Conservation (phyloP, 2,329 filamentous ascomycete species). For the Fusarium sp. region DNA sequence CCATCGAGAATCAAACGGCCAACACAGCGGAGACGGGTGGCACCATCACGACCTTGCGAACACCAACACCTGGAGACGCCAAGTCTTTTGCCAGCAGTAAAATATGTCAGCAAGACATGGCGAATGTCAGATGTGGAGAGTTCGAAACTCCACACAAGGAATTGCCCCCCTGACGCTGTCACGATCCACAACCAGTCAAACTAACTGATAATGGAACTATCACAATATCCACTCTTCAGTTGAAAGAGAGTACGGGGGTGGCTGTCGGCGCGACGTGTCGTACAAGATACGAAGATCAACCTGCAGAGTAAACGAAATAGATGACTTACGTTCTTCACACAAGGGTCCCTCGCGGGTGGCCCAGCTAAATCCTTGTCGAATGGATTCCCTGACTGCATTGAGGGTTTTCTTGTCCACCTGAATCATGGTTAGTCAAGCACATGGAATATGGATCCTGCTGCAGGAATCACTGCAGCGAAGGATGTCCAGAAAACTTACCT, state of each 20-base stretch:
- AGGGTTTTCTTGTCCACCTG: slow-evolving; percentile 92
- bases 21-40: slow-evolving; percentile 32
- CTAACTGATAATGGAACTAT: slow-evolving; percentile 21
- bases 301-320: slow-evolving; percentile 10
- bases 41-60: slow-evolving; percentile 36
- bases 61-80: slow-evolving; percentile 26
- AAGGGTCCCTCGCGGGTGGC: slow-evolving; percentile 93
- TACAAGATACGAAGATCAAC: slow-evolving; percentile 14
- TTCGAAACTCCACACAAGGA: slow-evolving; percentile 42
- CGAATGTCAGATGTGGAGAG: slow-evolving; percentile 36
- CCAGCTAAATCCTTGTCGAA: slow-evolving; percentile 97
- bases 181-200: slow-evolving; percentile 37
- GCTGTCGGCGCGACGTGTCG: slow-evolving; percentile 14
- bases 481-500: slow-evolving; percentile 62
- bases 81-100: slow-evolving; percentile 27
- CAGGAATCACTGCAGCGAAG: not conserved
- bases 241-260: slow-evolving; percentile 19
- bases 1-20: slow-evolving; percentile 18
- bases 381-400: slow-evolving; percentile 87
- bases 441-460: slow-evolving; percentile 13
- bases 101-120: slow-evolving; percentile 32
- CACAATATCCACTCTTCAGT: slow-evolving; percentile 37
- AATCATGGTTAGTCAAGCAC: slow-evolving; percentile 12
- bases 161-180: slow-evolving; percentile 29
- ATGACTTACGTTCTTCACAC: slow-evolving; percentile 90